These are phyloP conservation scores for Dillenia suffruticosa DNA, from an alignment of 164 flowering plant species.

Conservation along the genomic window DNA sequence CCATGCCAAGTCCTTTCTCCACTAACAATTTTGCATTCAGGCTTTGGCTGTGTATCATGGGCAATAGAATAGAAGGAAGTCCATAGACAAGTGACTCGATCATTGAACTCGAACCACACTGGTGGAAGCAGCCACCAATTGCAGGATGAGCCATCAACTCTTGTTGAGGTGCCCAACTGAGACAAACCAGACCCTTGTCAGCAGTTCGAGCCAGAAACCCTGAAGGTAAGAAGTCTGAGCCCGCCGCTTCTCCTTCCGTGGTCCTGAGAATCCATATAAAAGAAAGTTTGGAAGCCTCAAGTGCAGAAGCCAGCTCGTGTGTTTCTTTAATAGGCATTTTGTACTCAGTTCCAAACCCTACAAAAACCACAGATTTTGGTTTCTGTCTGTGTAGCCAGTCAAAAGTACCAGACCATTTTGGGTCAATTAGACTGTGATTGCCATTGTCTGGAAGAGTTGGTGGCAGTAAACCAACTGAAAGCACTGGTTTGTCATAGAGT, in stretches of 20 bases:
- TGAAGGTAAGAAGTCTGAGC: conserved; percentile 15
- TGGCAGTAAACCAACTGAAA: conserved; percentile 17
- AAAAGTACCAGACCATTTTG: background rate
- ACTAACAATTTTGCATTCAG: conserved; percentile 31
- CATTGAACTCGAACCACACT: conserved; percentile 29
- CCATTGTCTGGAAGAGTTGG: background rate
- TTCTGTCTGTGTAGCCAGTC: conserved; percentile 15
- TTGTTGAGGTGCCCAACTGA: conserved; percentile 43
- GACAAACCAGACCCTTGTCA: conserved; percentile 22
- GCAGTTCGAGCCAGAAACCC: conserved; percentile 19
- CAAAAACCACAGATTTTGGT: conserved; percentile 21
- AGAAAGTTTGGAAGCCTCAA: conserved; percentile 22
- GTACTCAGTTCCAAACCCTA: conserved; percentile 19
- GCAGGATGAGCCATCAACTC: conserved; percentile 33
- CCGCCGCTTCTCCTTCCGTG: conserved; percentile 12
- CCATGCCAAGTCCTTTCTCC: conserved; percentile 33
- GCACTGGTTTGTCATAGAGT: conserved; percentile 3
- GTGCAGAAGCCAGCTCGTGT: conserved; percentile 23
- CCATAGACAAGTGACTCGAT: conserved; percentile 32
- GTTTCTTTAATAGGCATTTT: conserved; percentile 10
- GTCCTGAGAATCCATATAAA: conserved; percentile 26
- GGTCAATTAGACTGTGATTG: background rate
- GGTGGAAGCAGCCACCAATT: conserved; percentile 34
- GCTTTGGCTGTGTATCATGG: conserved; percentile 26
- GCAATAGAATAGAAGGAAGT: conserved; percentile 24